Evolutionary conservation across 139 green algal genomes (phyloP), one percentile per base, ranked within the genome.

Genomic region (Coelastrella sp.): DNA sequence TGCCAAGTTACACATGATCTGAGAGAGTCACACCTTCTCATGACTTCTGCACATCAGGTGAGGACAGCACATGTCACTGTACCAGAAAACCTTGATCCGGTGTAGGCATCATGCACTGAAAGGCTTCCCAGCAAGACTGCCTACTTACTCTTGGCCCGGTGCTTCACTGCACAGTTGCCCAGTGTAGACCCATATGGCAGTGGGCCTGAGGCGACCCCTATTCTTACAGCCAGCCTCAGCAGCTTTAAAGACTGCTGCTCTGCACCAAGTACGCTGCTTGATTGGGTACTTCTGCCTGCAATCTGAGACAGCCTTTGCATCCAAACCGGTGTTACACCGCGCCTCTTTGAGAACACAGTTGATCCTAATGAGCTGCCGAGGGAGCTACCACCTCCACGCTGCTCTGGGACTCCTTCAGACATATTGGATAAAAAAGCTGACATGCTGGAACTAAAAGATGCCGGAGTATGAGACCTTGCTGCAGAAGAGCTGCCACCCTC

Each of bases 171-270:
- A 40, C 78, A 76, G 34, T 62, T 57, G n/a, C 41, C 53, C 11
- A 84, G n/a, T 5, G 72, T 66, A 30, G 38, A 45, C 1, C 62
- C 78, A 21, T 72, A 72, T 19, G 75, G 75, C 51, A 84, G 62
- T 19, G 27, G 78, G 40, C 78, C 78, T 15, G 78, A 51, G 11
- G 78, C 78, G 35, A 84, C 62, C n/a, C 78, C 78, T 35, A 84
- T 66, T 8, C 78, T 68, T n/a, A 84, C 78, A 57, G 75, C 34
- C 35, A 82, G 75, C 35, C 30, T 34, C 51, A 82, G 75, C 62
- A 40, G 8, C 62, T 69, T 69, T 6, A 69, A 8, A 38, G 62
- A 17, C 62, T 41, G n/a, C 30, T 13, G 30, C 17, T 41, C 30
- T 40, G 9, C 62, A 69, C n/a, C 27, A 2, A 15, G 13, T 8